A percentile compares a stretch with the other conserved stretches of the same genome.
Conservation (phyloP, 192 early-diverging fungal species). For the Coemansia sp. region DNA sequence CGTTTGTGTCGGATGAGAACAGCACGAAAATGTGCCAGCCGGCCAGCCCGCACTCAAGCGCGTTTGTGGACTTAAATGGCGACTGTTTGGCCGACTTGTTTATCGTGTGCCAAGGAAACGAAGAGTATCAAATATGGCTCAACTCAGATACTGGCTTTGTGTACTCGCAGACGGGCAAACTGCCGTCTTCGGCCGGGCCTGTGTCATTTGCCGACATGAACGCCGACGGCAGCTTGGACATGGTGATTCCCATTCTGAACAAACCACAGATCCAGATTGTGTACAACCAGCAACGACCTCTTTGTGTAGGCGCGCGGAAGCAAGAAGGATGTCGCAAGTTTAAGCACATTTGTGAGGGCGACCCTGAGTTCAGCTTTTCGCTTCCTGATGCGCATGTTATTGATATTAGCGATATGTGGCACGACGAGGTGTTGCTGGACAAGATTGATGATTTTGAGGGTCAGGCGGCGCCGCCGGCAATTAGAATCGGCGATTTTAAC, state of each 20-base stretch:
- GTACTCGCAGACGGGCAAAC: conserved; percentile 58
- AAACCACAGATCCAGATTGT: conserved; percentile 70
- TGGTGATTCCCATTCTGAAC: conserved; percentile 68
- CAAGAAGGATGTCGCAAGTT: conserved; percentile 51
- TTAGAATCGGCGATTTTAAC: conserved; percentile 78
- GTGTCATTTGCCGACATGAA: conserved; percentile 93
- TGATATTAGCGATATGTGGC: conserved; percentile 41
- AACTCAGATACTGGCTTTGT: conserved; percentile 65
- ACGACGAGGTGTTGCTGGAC: conserved; percentile 52
- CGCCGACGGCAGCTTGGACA: conserved; percentile 86
- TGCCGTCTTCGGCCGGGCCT: conserved; percentile 70
- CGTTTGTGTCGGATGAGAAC: conserved; percentile 11
- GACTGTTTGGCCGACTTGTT: conserved; percentile 84
- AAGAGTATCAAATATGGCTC: conserved; percentile 74
- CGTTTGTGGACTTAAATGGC: conserved; percentile 90
- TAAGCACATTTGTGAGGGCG: conserved; percentile 72
- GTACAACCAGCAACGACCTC: conserved; percentile 80
- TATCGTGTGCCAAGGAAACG: conserved; percentile 65
- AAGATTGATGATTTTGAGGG: conserved; percentile 55
- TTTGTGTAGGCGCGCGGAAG: conserved; percentile 61
- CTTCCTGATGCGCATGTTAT: conserved; percentile 29
- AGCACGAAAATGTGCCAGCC: conserved; percentile 59
- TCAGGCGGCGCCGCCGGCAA: conserved; percentile 56
- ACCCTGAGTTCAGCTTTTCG: conserved; percentile 59
- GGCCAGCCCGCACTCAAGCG: conserved; percentile 84